Conservation (phyloP, 345 rosid genomes). For the Eucalyptus caleyi region DNA sequence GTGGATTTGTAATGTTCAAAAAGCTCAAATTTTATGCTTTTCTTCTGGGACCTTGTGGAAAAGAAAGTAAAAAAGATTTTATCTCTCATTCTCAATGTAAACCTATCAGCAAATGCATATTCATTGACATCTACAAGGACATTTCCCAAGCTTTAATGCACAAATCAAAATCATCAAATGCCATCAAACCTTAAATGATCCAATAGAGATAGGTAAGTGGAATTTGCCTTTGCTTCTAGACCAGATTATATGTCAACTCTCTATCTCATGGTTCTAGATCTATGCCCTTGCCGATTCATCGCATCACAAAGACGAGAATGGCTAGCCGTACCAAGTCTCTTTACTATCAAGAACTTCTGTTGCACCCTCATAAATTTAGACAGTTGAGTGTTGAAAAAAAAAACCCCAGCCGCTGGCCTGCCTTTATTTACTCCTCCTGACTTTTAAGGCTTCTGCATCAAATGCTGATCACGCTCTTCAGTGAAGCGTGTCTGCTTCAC, state of each 20-base stretch:
- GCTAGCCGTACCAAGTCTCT: neutral
- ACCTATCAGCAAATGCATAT: neutral
- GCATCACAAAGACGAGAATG: neutral
- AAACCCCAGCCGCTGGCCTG: neutral
- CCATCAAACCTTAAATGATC: neutral
- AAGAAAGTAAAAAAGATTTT: neutral
- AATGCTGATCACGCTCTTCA: neutral
- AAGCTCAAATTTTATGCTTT: neutral
- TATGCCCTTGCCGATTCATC: neutral
- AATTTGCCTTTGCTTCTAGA: neutral
- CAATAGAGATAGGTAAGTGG: neutral
- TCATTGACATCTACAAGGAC: neutral
- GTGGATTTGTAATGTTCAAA: neutral
- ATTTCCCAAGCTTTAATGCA: neutral
- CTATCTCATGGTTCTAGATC: neutral
- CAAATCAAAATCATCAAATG: neutral
- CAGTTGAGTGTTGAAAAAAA: conserved; percentile 41
- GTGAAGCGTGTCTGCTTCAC: neutral
- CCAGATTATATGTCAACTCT: neutral
- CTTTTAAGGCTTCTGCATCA: neutral
- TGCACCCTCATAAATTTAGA: conserved; percentile 23
- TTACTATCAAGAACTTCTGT: neutral
- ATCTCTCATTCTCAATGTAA: neutral
- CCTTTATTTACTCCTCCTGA: neutral
- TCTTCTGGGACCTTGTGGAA: neutral